Evolutionary conservation across 2,329 filamentous ascomycete species (phyloP).

Genomic region (Fusarium protoensiforme): DNA sequence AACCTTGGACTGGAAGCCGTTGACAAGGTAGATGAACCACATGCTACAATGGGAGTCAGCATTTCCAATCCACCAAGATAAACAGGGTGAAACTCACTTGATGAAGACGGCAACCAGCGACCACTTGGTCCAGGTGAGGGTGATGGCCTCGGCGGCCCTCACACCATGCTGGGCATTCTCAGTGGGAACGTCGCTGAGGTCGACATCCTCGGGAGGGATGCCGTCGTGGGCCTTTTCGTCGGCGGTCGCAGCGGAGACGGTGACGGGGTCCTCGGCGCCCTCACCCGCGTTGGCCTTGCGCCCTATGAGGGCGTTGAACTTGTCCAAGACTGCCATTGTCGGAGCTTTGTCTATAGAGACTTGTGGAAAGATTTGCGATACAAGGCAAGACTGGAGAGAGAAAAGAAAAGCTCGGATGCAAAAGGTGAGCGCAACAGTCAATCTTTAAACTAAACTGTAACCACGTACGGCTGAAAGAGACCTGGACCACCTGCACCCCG

Average conservation of each 20-base stretch:
- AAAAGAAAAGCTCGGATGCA: neutral
- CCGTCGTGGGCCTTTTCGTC: conserved; percentile 34
- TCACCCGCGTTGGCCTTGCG: conserved; percentile 22
- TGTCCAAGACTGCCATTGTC: conserved; percentile 33
- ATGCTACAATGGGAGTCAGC: conserved; percentile 43
- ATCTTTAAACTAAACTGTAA: conserved; percentile 6
- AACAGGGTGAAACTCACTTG: conserved; percentile 39
- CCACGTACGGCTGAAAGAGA: neutral
- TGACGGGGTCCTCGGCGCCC: conserved; percentile 19
- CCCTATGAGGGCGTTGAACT: conserved; percentile 22
- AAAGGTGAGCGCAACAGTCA: conserved; percentile 2
- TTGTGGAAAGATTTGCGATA: neutral
- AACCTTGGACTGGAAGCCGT: conserved; percentile 59
- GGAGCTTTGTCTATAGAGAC: conserved; percentile 1
- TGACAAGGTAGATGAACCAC: conserved; percentile 63
- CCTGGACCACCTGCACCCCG: neutral
- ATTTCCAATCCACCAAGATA: neutral
- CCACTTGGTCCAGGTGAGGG: conserved; percentile 53
- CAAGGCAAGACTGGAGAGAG: neutral
- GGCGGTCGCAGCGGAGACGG: conserved; percentile 6
- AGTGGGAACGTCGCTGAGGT: conserved; percentile 19
- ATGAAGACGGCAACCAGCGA: conserved; percentile 49
- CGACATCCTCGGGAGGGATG: conserved; percentile 12
- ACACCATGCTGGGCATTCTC: conserved; percentile 52
- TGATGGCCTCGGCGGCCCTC: conserved; percentile 53